phyloP scores from a whole-genome alignment of 2,329 filamentous ascomycete genomes.

The Paradendryphiella salina region DNA sequence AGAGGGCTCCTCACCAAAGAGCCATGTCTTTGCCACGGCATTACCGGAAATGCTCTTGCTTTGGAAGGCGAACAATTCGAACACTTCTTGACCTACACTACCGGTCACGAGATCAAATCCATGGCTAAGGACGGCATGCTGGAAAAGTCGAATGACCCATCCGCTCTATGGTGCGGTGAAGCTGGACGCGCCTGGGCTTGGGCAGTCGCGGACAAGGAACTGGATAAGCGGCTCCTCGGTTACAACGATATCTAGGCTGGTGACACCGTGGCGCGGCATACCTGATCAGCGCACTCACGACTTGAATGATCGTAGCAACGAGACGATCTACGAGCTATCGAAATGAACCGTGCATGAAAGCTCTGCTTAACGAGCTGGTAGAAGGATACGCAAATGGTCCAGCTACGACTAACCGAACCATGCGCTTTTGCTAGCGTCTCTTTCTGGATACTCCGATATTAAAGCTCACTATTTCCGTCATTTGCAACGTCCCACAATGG shows the following conservation, averaged over 20 bases:
- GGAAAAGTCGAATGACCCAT: constrained; percentile 56
- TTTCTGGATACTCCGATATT: background rate
- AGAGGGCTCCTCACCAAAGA: constrained; percentile 65
- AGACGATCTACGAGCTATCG: constrained; percentile 19
- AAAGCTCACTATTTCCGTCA: background rate
- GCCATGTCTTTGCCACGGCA: constrained; percentile 67
- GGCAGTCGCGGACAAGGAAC: constrained; percentile 51
- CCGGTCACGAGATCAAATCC: constrained; percentile 59
- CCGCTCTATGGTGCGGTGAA: constrained; percentile 56
- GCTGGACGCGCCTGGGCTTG: constrained; percentile 55
- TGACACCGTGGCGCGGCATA: background rate
- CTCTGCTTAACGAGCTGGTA: background rate
- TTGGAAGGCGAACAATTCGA: constrained; percentile 55
- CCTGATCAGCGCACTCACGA: constrained; percentile 11
- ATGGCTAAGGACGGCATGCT: constrained; percentile 58
- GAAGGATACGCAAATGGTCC: constrained; percentile 7
- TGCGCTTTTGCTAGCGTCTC: constrained; percentile 1
- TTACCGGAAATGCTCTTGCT: constrained; percentile 66
- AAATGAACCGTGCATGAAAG: background rate
- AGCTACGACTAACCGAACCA: constrained; percentile 12
- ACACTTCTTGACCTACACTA: constrained; percentile 63
- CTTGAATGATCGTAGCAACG: constrained; percentile 27
- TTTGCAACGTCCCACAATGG: constrained; percentile 5
- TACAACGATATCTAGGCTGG: constrained; percentile 54
- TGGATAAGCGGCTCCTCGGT: constrained; percentile 54